Evolutionary conservation across 2,329 filamentous ascomycete species (phyloP), one percentile per base, ranked within the genome.

Genomic region (Ceratocystiopsis sp.): DNA sequence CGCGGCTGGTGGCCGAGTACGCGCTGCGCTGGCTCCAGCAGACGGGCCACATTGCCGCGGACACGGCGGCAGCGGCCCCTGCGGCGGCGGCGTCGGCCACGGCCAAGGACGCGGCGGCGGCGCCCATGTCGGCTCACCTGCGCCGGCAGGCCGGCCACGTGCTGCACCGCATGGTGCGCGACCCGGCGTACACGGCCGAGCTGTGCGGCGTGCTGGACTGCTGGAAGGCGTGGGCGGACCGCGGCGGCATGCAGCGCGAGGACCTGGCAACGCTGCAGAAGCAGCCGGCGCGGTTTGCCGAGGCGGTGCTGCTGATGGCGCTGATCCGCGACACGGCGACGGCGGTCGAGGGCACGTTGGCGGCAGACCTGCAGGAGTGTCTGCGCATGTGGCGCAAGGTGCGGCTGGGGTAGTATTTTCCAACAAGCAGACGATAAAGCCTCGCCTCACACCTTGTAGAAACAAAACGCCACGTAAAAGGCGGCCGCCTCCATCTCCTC

Each of bases 391-490:
- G 69, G 71, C 66, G 59, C 48, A 65, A 62, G 42, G 67, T 74
- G 11, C 57, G 70, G 38, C 54, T 73, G 13, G 71, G 70, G 1
- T 53, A 44, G n/a, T 4, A 29, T 5, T 12, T 6, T n/a, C n/a
- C n/a, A n/a, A n/a, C n/a, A 8, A 37, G 35, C 7, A 17, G 35
- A 18, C 9, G n/a, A 16, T 12, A 18, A 16, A n/a, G n/a, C n/a
- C n/a, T n/a, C n/a, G n/a, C n/a, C n/a, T n/a, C 49, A 91, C 38
- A 93, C 84, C 67, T 95, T 94, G 63, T 95, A 93, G 61, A 96
- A 96, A 64, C 86, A 94, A 56, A 96, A 96, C 2, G 84, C 87
- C 53, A 93, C 75, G 56, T 96, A 96, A 56, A 96, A 93, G 53
- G 73, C 77, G 12, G 81, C 84, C 38, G 91, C 91, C 59, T 96